phyloP scores from a whole-genome alignment of 2,329 filamentous ascomycete species.

The Monascus ruber region DNA sequence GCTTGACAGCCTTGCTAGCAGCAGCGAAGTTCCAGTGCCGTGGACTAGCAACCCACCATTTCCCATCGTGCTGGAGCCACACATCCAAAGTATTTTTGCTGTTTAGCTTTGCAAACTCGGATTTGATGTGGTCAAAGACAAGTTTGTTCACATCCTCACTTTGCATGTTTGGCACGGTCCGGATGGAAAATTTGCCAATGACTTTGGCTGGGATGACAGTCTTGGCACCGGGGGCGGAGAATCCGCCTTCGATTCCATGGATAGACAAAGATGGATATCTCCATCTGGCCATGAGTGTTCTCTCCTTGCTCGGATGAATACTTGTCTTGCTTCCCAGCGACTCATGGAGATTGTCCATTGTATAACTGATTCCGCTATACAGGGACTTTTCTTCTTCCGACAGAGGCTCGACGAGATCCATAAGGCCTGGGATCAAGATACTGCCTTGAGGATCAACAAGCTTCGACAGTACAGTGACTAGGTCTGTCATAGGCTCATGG shows the following conservation, averaged over 20 bases:
- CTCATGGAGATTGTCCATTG: conserved; percentile 90
- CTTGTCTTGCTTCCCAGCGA: conserved; percentile 80
- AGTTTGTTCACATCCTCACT: conserved; percentile 75
- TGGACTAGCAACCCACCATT: conserved; percentile 97
- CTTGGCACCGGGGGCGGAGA: conserved; percentile 86
- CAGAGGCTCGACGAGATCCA: conserved; percentile 82
- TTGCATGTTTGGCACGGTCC: conserved; percentile 96
- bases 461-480: conserved; percentile 68
- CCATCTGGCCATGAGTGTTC: conserved; percentile 92
- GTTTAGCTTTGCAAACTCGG: conserved; percentile 71
- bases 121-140: conserved; percentile 73
- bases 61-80: conserved; percentile 75
- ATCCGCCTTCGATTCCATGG: conserved; percentile 91
- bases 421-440: conserved; percentile 87
- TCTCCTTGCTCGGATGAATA: conserved; percentile 80
- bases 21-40: conserved; percentile 99
- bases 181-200: conserved; percentile 94
- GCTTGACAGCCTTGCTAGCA: conserved; percentile 88
- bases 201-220: conserved; percentile 98
- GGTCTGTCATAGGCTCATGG: conserved; percentile 97
- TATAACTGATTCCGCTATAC: conserved; percentile 87
- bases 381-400: conserved; percentile 75
- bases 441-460: conserved; percentile 85
- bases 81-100: conserved; percentile 88
- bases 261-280: conserved; percentile 86